Evolutionary conservation across 192 early-diverging fungal genomes (phyloP), one percentile per base, ranked within the genome.

Genomic region (Thamnidium elegans): DNA sequence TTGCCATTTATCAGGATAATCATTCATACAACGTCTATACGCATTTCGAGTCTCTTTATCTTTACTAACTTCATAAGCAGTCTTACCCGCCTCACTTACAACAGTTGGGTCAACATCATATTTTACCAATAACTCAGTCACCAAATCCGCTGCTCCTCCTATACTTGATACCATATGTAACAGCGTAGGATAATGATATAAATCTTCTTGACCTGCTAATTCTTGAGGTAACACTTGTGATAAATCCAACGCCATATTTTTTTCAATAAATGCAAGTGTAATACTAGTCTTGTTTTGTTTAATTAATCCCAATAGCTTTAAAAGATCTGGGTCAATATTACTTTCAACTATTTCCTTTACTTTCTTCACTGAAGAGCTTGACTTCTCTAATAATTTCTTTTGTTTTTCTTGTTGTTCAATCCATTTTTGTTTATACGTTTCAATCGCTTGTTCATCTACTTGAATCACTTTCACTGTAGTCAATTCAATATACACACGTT

Each of bases 21-120:
- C 59, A 21, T 81, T 79, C 80, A 89, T 86, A 51, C 77, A 86
- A 21, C 91, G 73, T 10, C 91, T 78, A 69, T 92, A 94, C 8
- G 75, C 81, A 71, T 93, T 91, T 13, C 91, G 76, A 1, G 80
- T 83, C 30, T 84, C 79, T 69, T 93, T 93, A 62, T 79, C 75
- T n/a, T 79, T 79, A 13, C 87, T 81, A 10, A 91, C 67, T 26
- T 90, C 87, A 65, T 94, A 94, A 0, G 92, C 80, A 10, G 74
- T 78, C 39, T 74, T 62, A 10, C 79, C 73, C 10, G 63, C 58
- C 6, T 70, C 44, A 20, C 75, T 69, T 3, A 64, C 65, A 5
- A 74, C 66, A 0, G 83, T 85, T 1, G 96, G 96, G 59, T 99
- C 90, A 0, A 90, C 94, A n/a, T 87, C 81, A 45, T 76, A 63